These are phyloP conservation scores for Eucalyptus pauciflora DNA, from an alignment of 345 rosid species.

Conservation along the genomic window DNA sequence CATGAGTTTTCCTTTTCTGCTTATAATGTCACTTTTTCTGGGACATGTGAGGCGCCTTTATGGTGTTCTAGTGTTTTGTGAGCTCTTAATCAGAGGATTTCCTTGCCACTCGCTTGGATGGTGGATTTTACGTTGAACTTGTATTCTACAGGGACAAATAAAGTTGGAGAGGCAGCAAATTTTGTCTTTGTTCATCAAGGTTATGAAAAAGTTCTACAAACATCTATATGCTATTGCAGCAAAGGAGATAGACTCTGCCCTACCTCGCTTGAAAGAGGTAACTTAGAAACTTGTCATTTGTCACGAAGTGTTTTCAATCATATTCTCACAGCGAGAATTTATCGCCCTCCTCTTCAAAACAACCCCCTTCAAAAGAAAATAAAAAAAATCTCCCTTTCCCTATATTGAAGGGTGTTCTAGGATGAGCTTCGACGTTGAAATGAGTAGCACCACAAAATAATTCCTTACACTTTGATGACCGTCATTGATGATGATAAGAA, in stretches of 20 bases:
- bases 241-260: constrained; percentile 42
- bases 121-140: background rate
- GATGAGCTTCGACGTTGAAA: background rate
- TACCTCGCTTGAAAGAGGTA: constrained; percentile 79
- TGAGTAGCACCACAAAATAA: background rate
- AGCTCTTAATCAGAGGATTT: background rate
- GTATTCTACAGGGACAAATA: constrained; percentile 64
- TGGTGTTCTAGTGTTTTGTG: background rate
- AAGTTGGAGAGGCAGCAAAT: constrained; percentile 68
- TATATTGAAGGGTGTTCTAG: background rate
- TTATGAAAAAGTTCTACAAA: constrained; percentile 66
- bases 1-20: background rate
- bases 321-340: background rate
- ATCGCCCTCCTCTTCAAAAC: background rate
- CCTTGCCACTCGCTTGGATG: background rate
- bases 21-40: background rate
- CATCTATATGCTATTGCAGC: constrained; percentile 51
- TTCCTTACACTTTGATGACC: background rate
- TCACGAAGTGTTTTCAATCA: background rate
- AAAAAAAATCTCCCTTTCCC: background rate
- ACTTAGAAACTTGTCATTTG: background rate
- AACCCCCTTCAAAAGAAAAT: background rate
- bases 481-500: background rate
- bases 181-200: constrained; percentile 55
- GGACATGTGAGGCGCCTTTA: background rate